Base-by-base conservation (phyloP, 805 yeast genomes). In the Candida nitratophila region DNA sequence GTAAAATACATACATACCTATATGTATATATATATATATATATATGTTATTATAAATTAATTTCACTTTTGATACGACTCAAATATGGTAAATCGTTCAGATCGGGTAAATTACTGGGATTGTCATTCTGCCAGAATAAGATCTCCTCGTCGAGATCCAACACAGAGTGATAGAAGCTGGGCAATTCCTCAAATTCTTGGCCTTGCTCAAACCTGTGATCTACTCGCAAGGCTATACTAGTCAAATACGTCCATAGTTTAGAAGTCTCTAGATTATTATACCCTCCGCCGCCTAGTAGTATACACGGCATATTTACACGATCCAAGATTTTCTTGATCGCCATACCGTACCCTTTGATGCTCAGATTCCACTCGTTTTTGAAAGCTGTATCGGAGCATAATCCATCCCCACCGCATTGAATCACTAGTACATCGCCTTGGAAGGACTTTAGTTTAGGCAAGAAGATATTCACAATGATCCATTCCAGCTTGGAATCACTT, bases 361-460 rank as follows among this genome's bases (percentile, higher is more conserved):
- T 73, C 44, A 85, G 56, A 56, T 83, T 84, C 91, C 91, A 85
- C 55, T 83, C 85, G 15, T 68, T 63, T 37, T 37, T 37, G 48
- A 71, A 76, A 17, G 71, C 71, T 3, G 47, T 21, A 55, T 85
- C 93, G 0, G 80, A 69, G n/a, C 73, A 69, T 20, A 85, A 62
- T 0, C 93, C 91, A 65, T 85, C 95, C 29, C 80, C 77, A 1
- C 95, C 95, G 54, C 83, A 74, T 55, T 81, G 87, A 1, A 85
- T 60, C 1, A 84, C 81, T 1, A 85, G 42, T 10, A 71, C 73
- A 21, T 74, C 75, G 0, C 89, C 82, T 1, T 55, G 40, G 44
- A 68, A 70, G 6, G 46, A 49, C 0, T 55, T 47, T 15, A 76
- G 49, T 11, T 63, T 50, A 0, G 83, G 82, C 0, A 64, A 24